These are phyloP conservation scores for Euphorbia lathyris DNA, from an alignment of 345 rosid species.

Conservation along the genomic window DNA sequence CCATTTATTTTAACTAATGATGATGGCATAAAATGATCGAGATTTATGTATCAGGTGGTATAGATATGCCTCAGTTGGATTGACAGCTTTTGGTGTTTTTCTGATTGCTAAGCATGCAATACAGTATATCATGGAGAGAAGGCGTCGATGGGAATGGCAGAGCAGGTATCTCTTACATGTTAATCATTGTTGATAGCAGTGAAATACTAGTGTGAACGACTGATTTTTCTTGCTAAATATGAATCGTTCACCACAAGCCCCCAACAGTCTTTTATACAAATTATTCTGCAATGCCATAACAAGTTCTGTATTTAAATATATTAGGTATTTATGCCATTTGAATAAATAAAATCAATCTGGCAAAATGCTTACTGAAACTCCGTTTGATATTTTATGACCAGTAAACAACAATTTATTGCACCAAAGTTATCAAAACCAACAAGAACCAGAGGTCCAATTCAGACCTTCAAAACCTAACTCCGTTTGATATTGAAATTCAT, in stretches of 20 bases:
- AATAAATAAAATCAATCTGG: not conserved
- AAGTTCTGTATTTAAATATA: not conserved
- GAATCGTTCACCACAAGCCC: not conserved
- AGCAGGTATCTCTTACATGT: constrained; percentile 38
- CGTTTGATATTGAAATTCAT: not conserved
- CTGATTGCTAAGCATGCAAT: constrained; percentile 57
- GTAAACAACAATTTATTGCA: too few relatives aligned
- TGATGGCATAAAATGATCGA: constrained; percentile 5
- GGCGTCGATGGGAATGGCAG: constrained; percentile 44
- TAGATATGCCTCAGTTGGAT: constrained; percentile 63
- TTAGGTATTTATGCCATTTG: too few relatives aligned
- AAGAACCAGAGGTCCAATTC: too few relatives aligned
- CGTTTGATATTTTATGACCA: not conserved
- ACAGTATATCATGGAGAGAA: constrained; percentile 56
- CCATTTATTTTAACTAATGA: not conserved
- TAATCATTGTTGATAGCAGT: not conserved
- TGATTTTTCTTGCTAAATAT: not conserved
- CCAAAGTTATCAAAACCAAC: too few relatives aligned
- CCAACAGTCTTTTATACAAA: not conserved
- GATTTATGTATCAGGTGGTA: constrained; percentile 53
- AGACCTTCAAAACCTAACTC: too few relatives aligned
- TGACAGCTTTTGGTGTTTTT: constrained; percentile 62
- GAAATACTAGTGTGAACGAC: not conserved
- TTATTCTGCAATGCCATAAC: not conserved
- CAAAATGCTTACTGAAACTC: not conserved